Evolutionary conservation across 352 stramenopile species (phyloP), one percentile per base, ranked within the genome.

Genomic region (Saprolegnia parasitica): DNA sequence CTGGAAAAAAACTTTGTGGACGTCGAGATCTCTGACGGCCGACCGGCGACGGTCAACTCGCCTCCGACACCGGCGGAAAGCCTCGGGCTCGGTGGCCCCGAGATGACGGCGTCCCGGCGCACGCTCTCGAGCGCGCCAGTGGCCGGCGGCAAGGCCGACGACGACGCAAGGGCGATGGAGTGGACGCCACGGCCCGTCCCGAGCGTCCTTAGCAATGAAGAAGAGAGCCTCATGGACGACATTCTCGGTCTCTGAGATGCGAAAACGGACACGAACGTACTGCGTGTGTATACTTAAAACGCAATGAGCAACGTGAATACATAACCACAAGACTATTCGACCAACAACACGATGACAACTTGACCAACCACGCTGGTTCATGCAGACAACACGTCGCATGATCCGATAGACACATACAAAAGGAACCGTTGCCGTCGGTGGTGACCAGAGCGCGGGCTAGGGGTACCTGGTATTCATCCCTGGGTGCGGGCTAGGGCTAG

Each of bases 1-100:
- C 78, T 94, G 10, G 86, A 94, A 68, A 92, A 91, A 72, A 89
- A 80, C 71, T 92, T 94, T 73, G 81, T 87, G 16, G 81, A 91
- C 16, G 65, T 72, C 23, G 80, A 86, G 11, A 58, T 81, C 15
- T 76, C 74, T 24, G 52, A 71, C 13, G 77, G 78, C 29, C 75
- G 79, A 4, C 84, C 83, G 6, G 78, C 90, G 65, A 90, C 84
- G 0, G 84, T 92, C 29, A 77, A 90, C 50, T 76, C 74, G 21
- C 76, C 73, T 4, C 55, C 57, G 1, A 45, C 71, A 4, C 56
- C 67, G n/a, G 47, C 68, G 3, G 57, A 67, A 42, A 47, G 21
- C 4, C 20, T 46, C 13, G 56, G 56, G 8, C 18, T 56, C 16
- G 35, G 49, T 3, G 67, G 65, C 13, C 50, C 73, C n/a, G 66